These are phyloP conservation scores for Penicillium hesseltinei DNA, from an alignment of 2,329 filamentous ascomycete species.

Conservation along the genomic window DNA sequence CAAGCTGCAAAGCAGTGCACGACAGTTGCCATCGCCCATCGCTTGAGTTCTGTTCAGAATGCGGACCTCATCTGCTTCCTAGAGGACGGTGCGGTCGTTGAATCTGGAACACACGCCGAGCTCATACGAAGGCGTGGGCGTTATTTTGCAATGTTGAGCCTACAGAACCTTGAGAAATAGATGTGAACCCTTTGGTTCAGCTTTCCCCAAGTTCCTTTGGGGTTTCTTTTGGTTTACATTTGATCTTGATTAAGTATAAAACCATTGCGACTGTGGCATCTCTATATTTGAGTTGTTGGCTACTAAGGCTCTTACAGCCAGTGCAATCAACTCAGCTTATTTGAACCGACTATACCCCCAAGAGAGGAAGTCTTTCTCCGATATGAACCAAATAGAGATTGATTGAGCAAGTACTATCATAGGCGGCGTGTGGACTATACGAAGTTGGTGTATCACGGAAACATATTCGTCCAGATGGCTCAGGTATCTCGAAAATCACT, in stretches of 20 bases:
- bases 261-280: neutral
- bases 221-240: no score
- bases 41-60: neutral
- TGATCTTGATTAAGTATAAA: neutral
- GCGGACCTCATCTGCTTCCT: neutral
- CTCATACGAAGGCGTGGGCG: neutral
- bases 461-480: neutral
- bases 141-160: neutral
- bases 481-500: neutral
- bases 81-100: neutral
- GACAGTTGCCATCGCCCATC: neutral
- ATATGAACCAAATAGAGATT: neutral
- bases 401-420: neutral
- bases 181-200: neutral
- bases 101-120: neutral
- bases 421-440: neutral
- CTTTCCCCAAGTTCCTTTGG: neutral
- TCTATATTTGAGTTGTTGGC: neutral
- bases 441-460: neutral
- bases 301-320: neutral
- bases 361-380: neutral
- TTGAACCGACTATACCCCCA: neutral
- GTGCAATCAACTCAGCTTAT: neutral
- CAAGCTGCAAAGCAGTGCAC: neutral
- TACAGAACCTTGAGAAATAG: neutral